phyloP scores from a whole-genome alignment of 768 basidiomycete species.

The Naganishia vishniacii region DNA sequence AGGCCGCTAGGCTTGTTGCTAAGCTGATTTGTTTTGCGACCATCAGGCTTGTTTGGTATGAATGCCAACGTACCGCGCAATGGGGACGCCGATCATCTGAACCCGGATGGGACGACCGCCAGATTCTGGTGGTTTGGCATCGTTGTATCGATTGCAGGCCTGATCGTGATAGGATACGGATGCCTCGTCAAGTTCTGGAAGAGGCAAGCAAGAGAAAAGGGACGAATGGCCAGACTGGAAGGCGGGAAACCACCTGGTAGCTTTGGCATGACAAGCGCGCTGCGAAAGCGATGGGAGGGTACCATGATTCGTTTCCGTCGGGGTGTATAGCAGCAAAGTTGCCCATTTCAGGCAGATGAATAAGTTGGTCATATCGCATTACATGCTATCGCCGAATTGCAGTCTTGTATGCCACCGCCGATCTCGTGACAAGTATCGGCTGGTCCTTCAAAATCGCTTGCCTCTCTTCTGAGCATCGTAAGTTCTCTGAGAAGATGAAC shows the following conservation, averaged over 20 bases:
- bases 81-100: conserved; percentile 30
- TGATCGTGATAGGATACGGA: conserved; percentile 54
- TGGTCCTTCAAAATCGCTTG: conserved; percentile 30
- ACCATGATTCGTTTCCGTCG: conserved; percentile 2
- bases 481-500: conserved; percentile 34
- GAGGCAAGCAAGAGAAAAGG: conserved; percentile 54
- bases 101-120: conserved; percentile 42
- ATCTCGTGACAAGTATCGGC: no score
- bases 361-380: not conserved
- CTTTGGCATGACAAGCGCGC: not conserved
- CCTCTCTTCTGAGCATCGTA: conserved; percentile 45
- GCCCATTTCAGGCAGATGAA: not conserved
- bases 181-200: conserved; percentile 62
- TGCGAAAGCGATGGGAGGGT: conserved; percentile 1
- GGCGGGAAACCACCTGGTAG: not conserved
- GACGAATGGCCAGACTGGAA: not conserved
- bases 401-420: no score
- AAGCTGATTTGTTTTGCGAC: not conserved
- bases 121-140: conserved; percentile 58
- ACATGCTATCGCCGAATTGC: not conserved
- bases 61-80: conserved; percentile 66
- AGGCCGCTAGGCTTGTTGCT: not conserved
- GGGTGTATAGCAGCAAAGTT: not conserved
- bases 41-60: conserved; percentile 59
- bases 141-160: conserved; percentile 53